phyloP scores from a whole-genome alignment of 257 asterid genomes.

The Nicotiana knightiana region DNA sequence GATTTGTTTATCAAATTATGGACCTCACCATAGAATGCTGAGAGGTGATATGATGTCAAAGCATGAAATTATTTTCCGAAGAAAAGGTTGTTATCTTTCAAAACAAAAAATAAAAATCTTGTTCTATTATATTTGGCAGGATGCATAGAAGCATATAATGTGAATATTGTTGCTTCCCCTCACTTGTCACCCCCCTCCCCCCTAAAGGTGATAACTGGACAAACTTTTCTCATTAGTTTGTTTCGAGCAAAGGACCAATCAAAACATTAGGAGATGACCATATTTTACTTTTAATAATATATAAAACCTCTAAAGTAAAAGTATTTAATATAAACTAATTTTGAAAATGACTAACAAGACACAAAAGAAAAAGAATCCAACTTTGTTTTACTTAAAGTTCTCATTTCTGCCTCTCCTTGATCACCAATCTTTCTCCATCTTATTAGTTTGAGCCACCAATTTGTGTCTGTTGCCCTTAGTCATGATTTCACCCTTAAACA shows the following conservation, averaged over 20 bases:
- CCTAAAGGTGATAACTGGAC: neutral
- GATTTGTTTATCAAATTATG: neutral
- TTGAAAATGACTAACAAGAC: too few relatives aligned
- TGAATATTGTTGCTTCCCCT: neutral
- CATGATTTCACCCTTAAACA: neutral
- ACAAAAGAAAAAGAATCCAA: neutral
- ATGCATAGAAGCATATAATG: neutral
- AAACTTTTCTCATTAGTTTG: neutral
- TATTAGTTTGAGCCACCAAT: neutral
- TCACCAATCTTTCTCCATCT: neutral
- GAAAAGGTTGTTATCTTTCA: neutral
- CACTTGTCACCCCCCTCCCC: neutral
- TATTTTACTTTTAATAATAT: neutral
- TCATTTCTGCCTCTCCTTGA: neutral
- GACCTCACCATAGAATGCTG: neutral
- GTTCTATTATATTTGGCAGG: neutral
- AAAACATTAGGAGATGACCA: neutral
- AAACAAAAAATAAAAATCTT: neutral
- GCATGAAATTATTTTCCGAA: neutral
- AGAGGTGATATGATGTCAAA: neutral
- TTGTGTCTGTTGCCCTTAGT: neutral
- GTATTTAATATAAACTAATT: neutral
- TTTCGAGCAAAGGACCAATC: neutral
- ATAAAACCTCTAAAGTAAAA: neutral
- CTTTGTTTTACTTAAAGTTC: neutral